These are phyloP conservation scores for Erodium moschatum DNA, from an alignment of 441 rosid genomes.

Conservation along the genomic window DNA sequence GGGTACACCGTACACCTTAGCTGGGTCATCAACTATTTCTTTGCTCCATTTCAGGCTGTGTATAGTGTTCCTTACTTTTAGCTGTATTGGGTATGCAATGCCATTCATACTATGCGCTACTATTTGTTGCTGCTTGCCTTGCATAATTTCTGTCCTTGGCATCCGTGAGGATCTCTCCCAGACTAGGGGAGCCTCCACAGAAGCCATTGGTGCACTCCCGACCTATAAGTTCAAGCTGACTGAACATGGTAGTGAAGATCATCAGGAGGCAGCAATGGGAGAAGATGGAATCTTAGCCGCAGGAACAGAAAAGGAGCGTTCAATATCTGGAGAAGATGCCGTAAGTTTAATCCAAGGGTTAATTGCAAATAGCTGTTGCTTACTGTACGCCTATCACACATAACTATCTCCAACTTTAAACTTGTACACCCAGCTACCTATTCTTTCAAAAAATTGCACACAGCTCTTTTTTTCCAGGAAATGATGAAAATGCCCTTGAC, in stretches of 20 bases:
- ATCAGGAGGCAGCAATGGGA: slow-evolving; percentile 34
- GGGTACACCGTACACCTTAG: slow-evolving; percentile 2
- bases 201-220: slow-evolving; percentile 78
- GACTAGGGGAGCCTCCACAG: slow-evolving; percentile 82
- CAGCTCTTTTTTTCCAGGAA: no score
- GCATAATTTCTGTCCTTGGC: slow-evolving; percentile 81
- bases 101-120: slow-evolving; percentile 96
- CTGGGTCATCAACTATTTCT: slow-evolving; percentile 7
- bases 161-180: slow-evolving; percentile 79
- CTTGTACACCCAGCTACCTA: no score
- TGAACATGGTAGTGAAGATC: slow-evolving; percentile 44
- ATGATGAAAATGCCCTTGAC: no score
- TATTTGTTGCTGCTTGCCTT: slow-evolving; percentile 91
- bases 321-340: slow-evolving; percentile 84
- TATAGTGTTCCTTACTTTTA: slow-evolving; percentile 81
- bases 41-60: slow-evolving; percentile 59
- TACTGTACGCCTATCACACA: no score
- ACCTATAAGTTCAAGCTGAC: slow-evolving; percentile 75
- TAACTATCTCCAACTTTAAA: no score
- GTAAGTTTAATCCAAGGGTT: slow-evolving; percentile 32
- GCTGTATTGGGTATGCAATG: slow-evolving; percentile 98
- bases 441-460: no score
- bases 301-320: slow-evolving; percentile 82
- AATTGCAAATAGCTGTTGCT: no score
- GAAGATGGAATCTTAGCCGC: slow-evolving; percentile 89